These are phyloP conservation scores for Haberlea rhodopensis DNA, from an alignment of 257 asterid genomes.

Conservation along the genomic window DNA sequence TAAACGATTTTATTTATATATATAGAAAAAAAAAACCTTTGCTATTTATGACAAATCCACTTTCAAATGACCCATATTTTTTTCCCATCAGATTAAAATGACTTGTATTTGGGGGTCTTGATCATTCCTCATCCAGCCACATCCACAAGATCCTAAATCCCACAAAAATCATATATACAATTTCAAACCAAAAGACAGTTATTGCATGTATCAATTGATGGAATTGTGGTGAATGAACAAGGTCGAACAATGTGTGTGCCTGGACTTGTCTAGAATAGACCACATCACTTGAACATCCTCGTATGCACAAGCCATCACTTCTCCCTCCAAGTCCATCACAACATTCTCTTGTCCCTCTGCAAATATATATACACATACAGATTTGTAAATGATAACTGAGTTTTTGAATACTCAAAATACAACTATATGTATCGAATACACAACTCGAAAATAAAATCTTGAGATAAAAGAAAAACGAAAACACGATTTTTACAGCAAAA, in stretches of 20 bases:
- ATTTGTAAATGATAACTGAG: background rate
- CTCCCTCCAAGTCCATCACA: slow-evolving; percentile 60
- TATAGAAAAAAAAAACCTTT: too few relatives aligned
- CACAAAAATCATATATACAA: slow-evolving; percentile 33
- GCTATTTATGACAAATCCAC: too few relatives aligned
- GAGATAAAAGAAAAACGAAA: too few relatives aligned
- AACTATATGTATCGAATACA: too few relatives aligned
- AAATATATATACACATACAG: background rate
- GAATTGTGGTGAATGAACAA: slow-evolving; percentile 22
- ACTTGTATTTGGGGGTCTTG: slow-evolving; percentile 41
- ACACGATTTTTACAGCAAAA: too few relatives aligned
- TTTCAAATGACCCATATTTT: too few relatives aligned
- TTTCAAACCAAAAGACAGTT: background rate
- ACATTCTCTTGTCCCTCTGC: slow-evolving; percentile 39
- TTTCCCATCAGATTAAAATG: background rate
- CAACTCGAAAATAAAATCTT: too few relatives aligned
- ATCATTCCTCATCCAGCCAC: slow-evolving; percentile 38
- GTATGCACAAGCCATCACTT: slow-evolving; percentile 78
- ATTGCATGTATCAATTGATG: background rate
- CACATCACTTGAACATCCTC: slow-evolving; percentile 91
- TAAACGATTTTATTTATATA: too few relatives aligned
- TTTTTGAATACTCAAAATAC: background rate
- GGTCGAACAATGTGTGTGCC: slow-evolving; percentile 37
- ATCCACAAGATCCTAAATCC: slow-evolving; percentile 25
- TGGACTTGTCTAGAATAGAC: slow-evolving; percentile 77